phyloP scores from a whole-genome alignment of 2,329 filamentous ascomycete species.

The Calonectria henricotiae region DNA sequence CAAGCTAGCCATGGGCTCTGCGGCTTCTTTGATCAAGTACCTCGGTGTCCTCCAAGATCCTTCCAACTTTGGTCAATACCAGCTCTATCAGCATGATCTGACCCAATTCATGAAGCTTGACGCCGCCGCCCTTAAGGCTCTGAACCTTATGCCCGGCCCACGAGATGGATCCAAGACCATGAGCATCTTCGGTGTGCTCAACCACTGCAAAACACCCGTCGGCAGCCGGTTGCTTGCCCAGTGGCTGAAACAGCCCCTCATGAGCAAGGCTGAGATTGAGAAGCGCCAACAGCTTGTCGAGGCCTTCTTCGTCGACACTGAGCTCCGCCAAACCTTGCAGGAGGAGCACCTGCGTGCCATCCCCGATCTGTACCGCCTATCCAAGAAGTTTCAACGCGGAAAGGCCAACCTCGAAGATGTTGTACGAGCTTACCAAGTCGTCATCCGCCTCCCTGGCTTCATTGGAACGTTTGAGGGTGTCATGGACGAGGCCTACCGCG shows the following conservation, averaged over 20 bases:
- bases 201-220: conserved; percentile 97
- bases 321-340: conserved; percentile 95
- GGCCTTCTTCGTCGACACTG: conserved; percentile 93
- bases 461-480: conserved; percentile 91
- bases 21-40: conserved; percentile 95
- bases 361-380: conserved; percentile 92
- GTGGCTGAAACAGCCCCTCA: conserved; percentile 97
- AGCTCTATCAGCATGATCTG: conserved; percentile 96
- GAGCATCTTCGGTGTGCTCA: conserved; percentile 94
- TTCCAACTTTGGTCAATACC: conserved; percentile 97
- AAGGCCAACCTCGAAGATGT: conserved; percentile 96
- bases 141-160: conserved; percentile 97
- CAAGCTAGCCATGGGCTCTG: conserved; percentile 96
- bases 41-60: conserved; percentile 90
- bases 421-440: conserved; percentile 93
- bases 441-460: conserved; percentile 92
- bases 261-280: conserved; percentile 91
- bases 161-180: conserved; percentile 97
- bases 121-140: conserved; percentile 90
- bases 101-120: conserved; percentile 99
- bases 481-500: conserved; percentile 95
- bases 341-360: conserved; percentile 95
- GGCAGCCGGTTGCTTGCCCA: conserved; percentile 92
- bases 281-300: conserved; percentile 94
- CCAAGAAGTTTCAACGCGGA: conserved; percentile 95